Evolutionary conservation across 2,329 filamentous ascomycete species (phyloP), one percentile per base, ranked within the genome.

Genomic region (Ceratocystis variospora): DNA sequence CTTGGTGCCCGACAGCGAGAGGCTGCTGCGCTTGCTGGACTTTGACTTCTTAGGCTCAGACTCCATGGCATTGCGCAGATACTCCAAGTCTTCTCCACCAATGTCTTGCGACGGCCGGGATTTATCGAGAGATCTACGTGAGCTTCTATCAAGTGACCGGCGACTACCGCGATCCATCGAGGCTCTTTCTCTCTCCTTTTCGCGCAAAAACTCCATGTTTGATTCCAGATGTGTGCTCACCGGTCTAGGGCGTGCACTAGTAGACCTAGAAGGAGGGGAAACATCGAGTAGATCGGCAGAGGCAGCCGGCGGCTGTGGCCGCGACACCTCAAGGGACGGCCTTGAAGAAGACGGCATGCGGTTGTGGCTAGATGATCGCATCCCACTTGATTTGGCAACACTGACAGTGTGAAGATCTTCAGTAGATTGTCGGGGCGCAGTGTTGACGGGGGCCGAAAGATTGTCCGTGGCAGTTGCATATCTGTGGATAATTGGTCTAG

Each of bases 221-320:
- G 88, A 88, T 71, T 91, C 88, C 2, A 96, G 81, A 73, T 92
- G 90, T 44, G 89, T 89, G 74, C 92, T 96, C 0, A 85, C 80
- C 1, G 93, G 93, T 59, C 93, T 83, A 65, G 84, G 81, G 68
- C 87, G 85, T 5, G 71, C 71, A 19, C 44, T 59, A 41, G 57
- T 28, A 28, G 87, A 87, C 71, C 66, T 65, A 33, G 64, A 66
- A 12, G 69, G 62, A 50, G 69, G 66, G 15, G 85, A 83, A 19
- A 69, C 46, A 37, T 87, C 84, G 7, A 83, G 77, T 6, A 83
- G 72, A 62, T 92, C 88, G 66, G 82, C 71, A 17, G 53, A 57
- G 12, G 28, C 22, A 22, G 53, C 8, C n/a, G 22, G 53, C 12
- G 25, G 53, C 46, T 80, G 81, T 1, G 89, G 87, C n/a, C 88